These are phyloP conservation scores for Aspergillus avenaceus DNA, from an alignment of 495 filamentous ascomycete species.

Conservation along the genomic window DNA sequence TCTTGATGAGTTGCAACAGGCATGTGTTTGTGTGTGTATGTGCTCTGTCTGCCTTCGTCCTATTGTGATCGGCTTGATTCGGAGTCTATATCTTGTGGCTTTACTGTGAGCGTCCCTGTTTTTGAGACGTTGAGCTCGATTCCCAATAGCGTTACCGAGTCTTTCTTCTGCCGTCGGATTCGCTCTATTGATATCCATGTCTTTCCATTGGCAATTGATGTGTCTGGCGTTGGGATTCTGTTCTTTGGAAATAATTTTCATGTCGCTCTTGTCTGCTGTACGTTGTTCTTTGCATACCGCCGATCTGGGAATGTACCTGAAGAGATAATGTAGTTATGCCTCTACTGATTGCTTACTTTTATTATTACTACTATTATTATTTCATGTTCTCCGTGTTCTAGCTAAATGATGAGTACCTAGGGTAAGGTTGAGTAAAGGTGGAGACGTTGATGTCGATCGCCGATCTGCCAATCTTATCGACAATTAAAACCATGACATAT, in stretches of 20 bases:
- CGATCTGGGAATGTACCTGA: background rate
- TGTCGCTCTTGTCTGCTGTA: slow-evolving; percentile 9
- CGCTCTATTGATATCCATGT: slow-evolving; percentile 40
- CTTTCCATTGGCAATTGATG: slow-evolving; percentile 31
- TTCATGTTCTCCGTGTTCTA: too few relatives aligned
- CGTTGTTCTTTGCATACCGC: slow-evolving; percentile 6
- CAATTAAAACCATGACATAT: background rate
- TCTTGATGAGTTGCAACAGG: too few relatives aligned
- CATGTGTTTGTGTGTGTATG: too few relatives aligned
- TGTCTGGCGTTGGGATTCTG: slow-evolving; percentile 29
- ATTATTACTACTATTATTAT: too few relatives aligned
- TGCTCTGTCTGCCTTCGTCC: too few relatives aligned
- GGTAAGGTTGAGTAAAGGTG: too few relatives aligned
- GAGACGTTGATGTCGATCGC: too few relatives aligned
- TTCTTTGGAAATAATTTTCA: slow-evolving; percentile 9
- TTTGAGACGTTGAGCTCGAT: slow-evolving; percentile 15
- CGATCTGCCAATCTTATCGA: background rate
- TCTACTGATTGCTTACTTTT: background rate
- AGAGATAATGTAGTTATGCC: slow-evolving; percentile 1
- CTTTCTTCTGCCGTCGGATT: slow-evolving; percentile 14
- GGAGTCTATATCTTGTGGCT: slow-evolving; percentile 11
- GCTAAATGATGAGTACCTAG: too few relatives aligned
- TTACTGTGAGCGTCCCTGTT: slow-evolving; percentile 5
- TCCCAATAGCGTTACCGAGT: slow-evolving; percentile 18
- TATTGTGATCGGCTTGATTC: slow-evolving; percentile 20